phyloP scores from a whole-genome alignment of 257 asterid genomes.

The Gentiana dahurica region DNA sequence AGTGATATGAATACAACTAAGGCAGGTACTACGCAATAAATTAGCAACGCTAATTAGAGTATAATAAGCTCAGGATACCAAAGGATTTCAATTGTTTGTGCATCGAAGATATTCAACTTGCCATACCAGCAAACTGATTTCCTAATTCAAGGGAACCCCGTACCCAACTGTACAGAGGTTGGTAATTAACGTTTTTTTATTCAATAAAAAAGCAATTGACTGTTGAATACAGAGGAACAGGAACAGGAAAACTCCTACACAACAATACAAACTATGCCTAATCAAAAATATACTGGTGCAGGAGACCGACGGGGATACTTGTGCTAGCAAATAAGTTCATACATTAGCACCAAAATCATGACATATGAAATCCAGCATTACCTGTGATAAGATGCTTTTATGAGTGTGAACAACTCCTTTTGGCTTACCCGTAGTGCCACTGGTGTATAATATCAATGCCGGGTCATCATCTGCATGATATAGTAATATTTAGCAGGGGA shows the following conservation, averaged over 20 bases:
- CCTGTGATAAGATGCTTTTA: slow-evolving; percentile 82
- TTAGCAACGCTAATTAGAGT: background rate
- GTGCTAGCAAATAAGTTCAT: background rate
- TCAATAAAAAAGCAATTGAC: no score
- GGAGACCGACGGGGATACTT: background rate
- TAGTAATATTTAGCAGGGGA: slow-evolving; percentile 13
- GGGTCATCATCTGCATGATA: slow-evolving; percentile 55
- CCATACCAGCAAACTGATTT: no score
- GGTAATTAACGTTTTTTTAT: no score
- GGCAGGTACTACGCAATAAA: background rate
- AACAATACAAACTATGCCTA: no score
- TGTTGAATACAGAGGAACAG: no score
- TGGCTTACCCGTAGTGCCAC: slow-evolving; percentile 98
- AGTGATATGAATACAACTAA: background rate
- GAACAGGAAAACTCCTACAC: no score
- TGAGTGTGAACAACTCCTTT: slow-evolving; percentile 99
- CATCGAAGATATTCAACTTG: no score
- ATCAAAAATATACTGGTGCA: no score
- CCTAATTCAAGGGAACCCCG: no score
- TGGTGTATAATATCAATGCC: slow-evolving; percentile 83
- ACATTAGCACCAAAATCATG: background rate
- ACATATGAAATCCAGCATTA: slow-evolving; percentile 10
- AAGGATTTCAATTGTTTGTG: no score
- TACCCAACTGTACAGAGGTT: no score
- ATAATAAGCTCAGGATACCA: no score